These are phyloP conservation scores for Amanita rubescens DNA, from an alignment of 768 basidiomycete genomes.

Conservation along the genomic window DNA sequence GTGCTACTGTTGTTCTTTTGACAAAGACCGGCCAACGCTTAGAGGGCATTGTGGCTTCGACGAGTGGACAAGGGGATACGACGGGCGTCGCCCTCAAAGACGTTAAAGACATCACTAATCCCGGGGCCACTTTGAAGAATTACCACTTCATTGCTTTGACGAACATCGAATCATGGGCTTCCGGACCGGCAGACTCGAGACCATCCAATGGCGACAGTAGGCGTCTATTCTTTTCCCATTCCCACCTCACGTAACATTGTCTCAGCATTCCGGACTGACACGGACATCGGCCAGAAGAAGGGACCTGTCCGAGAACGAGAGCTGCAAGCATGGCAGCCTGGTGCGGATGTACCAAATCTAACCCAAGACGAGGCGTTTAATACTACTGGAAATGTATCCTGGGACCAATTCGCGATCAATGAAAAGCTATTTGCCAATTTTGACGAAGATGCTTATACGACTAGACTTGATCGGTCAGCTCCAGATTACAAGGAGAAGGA, in stretches of 20 bases:
- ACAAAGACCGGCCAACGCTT: conserved; percentile 67
- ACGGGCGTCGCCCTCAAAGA: conserved; percentile 70
- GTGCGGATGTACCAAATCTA: conserved; percentile 23
- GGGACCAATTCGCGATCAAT: conserved; percentile 95
- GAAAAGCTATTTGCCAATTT: conserved; percentile 90
- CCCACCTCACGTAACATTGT: not conserved
- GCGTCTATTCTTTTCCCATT: conserved; percentile 16
- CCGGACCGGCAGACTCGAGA: conserved; percentile 67
- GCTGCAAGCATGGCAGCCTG: conserved; percentile 70
- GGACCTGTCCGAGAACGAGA: conserved; percentile 56
- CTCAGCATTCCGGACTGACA: conserved; percentile 75
- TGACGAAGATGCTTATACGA: conserved; percentile 93
- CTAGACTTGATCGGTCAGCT: conserved; percentile 77
- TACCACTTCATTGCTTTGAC: conserved; percentile 59
- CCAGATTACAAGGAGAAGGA: conserved; percentile 88
- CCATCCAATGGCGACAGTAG: conserved; percentile 66
- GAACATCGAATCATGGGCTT: conserved; percentile 68
- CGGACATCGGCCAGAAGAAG: conserved; percentile 64
- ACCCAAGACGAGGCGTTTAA: conserved; percentile 68
- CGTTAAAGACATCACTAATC: conserved; percentile 62
- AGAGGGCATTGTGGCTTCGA: conserved; percentile 64
- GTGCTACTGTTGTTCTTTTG: conserved; percentile 69
- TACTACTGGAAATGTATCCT: conserved; percentile 36
- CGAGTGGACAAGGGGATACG: conserved; percentile 57
- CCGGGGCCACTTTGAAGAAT: conserved; percentile 66